These are phyloP conservation scores for Backusella sp. DNA, from an alignment of 192 early-diverging fungal species.

Conservation along the genomic window DNA sequence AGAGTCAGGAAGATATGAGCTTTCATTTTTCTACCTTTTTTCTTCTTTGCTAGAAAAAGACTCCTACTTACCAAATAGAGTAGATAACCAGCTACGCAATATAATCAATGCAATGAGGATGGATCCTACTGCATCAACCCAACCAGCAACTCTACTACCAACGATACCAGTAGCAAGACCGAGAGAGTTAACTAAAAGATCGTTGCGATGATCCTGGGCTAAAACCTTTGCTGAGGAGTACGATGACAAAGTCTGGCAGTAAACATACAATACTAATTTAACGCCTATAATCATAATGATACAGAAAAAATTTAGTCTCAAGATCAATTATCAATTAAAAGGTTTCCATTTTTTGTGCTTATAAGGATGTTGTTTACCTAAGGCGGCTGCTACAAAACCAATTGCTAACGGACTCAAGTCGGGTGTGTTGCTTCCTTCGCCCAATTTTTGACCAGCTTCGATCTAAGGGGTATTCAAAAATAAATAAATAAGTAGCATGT, in stretches of 20 bases:
- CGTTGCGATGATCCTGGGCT: slow-evolving; percentile 74
- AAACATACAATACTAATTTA: slow-evolving; percentile 65
- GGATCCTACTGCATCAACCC: slow-evolving; percentile 74
- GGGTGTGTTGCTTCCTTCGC: slow-evolving; percentile 38
- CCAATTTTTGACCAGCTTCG: slow-evolving; percentile 62
- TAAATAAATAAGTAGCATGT: neutral
- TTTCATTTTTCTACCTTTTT: neutral
- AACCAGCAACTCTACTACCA: slow-evolving; percentile 55
- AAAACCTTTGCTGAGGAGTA: slow-evolving; percentile 62
- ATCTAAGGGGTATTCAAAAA: slow-evolving; percentile 35
- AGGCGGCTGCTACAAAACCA: slow-evolving; percentile 50
- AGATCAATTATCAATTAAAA: neutral
- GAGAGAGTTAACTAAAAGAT: slow-evolving; percentile 69
- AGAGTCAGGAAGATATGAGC: neutral
- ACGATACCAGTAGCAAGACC: slow-evolving; percentile 66
- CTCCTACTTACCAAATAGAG: slow-evolving; percentile 50
- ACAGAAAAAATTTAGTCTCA: neutral
- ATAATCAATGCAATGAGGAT: slow-evolving; percentile 70
- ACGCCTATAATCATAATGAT: slow-evolving; percentile 33
- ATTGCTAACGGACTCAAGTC: slow-evolving; percentile 51
- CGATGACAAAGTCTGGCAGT: slow-evolving; percentile 62
- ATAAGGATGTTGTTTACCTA: slow-evolving; percentile 35
- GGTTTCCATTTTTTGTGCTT: neutral
- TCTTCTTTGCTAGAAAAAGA: neutral
- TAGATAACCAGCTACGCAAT: slow-evolving; percentile 62